Percentiles rank a stretch among this genome's conserved stretches.
Conservation (phyloP, 2,329 filamentous ascomycete genomes). For the Sporothrix variecibatus region DNA sequence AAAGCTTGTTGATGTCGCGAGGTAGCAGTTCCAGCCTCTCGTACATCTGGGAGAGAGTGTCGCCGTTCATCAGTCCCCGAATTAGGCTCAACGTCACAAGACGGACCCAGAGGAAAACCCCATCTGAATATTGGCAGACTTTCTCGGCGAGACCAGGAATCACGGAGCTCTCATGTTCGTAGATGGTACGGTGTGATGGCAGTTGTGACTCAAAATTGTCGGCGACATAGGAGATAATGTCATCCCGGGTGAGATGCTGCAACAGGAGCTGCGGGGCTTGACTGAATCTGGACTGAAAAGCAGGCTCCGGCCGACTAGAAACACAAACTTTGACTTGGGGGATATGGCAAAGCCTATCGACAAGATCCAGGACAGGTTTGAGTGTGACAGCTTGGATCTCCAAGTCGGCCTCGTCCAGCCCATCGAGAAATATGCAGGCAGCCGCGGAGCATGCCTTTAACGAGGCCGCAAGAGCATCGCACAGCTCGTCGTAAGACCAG, state of each 20-base stretch:
- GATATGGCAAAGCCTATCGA: neutral
- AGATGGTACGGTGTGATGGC: neutral
- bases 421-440: slow-evolving; percentile 8
- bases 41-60: neutral
- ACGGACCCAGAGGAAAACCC: slow-evolving; percentile 8
- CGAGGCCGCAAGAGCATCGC: neutral
- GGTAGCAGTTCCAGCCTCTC: neutral
- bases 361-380: neutral
- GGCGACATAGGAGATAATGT: neutral
- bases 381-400: neutral
- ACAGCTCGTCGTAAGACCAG: slow-evolving; percentile 8
- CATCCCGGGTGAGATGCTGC: slow-evolving; percentile 5
- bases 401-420: neutral
- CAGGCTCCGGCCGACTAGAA: slow-evolving; percentile 13
- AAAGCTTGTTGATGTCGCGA: slow-evolving; percentile 5
- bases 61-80: neutral
- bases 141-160: neutral
- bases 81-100: slow-evolving; percentile 7
- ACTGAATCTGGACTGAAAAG: neutral
- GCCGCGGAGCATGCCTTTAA: neutral
- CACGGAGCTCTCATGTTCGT: neutral
- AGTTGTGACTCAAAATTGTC: neutral
- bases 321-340: slow-evolving; percentile 9
- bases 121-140: slow-evolving; percentile 4
- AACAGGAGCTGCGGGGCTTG: neutral